Evolutionary conservation across 257 asterid species (phyloP).

Genomic region (Solanum acaule): DNA sequence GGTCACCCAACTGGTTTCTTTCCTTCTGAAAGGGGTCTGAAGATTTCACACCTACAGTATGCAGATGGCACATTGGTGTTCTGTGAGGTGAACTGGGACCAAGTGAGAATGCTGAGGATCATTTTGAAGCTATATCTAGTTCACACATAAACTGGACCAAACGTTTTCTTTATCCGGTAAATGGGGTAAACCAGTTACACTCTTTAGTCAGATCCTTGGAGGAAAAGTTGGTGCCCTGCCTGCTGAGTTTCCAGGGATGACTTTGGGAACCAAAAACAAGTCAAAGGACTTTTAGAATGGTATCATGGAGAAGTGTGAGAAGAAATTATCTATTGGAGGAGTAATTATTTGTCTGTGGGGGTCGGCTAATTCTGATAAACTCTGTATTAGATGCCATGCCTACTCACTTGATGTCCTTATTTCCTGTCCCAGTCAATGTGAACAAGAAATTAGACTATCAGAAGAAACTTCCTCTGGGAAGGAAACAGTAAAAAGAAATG

Average conservation of each 20-base stretch:
- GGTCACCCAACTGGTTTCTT: neutral
- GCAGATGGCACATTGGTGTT: neutral
- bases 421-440: neutral
- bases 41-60: neutral
- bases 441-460: neutral
- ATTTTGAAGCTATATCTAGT: neutral
- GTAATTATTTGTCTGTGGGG: neutral
- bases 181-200: neutral
- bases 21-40: neutral
- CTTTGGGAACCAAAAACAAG: neutral
- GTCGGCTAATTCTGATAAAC: neutral
- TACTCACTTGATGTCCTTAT: neutral
- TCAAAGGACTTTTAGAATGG: neutral
- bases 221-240: neutral
- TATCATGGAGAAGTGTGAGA: neutral
- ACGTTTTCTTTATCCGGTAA: neutral
- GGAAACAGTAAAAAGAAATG: neutral
- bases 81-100: neutral
- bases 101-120: neutral
- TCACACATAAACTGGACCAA: neutral
- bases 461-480: neutral
- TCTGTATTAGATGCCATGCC: neutral
- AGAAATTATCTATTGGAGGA: neutral
- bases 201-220: neutral
- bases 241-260: neutral